A percentile compares a stretch with the other conserved stretches of the same genome.
These are phyloP conservation scores for Scopulariopsis brevicaulis DNA, from an alignment of 2,329 filamentous ascomycete genomes.

Conservation along the genomic window DNA sequence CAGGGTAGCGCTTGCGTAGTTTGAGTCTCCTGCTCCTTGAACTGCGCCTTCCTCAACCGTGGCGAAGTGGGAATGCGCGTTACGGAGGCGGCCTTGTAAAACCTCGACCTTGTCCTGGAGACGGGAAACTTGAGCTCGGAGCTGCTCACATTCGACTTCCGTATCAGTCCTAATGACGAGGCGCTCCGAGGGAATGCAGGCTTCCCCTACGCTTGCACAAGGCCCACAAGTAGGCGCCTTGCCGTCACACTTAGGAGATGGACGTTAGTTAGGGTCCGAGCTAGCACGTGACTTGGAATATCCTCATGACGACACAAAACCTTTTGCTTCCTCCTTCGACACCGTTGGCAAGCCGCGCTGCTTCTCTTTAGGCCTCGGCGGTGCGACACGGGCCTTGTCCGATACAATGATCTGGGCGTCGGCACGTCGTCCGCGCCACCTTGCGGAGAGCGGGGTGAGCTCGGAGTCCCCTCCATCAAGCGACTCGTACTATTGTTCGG, in stretches of 20 bases:
- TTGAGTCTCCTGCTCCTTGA: neutral
- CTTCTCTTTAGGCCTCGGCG: neutral
- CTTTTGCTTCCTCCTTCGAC: neutral
- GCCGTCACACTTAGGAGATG: neutral
- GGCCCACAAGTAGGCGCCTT: neutral
- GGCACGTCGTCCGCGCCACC: neutral
- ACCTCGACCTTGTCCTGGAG: neutral
- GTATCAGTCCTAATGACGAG: neutral
- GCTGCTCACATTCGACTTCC: neutral
- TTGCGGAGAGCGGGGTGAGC: neutral
- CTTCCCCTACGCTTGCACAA: neutral
- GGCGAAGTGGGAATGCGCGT: neutral
- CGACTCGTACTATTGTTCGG: neutral
- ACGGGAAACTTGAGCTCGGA: neutral
- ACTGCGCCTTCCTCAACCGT: neutral
- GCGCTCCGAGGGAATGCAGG: neutral
- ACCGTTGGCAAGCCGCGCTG: neutral
- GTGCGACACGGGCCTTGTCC: neutral
- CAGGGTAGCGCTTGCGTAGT: neutral
- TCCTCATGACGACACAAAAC: neutral
- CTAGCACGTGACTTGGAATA: neutral
- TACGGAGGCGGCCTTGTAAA: neutral
- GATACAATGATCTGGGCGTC: neutral
- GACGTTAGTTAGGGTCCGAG: neutral
- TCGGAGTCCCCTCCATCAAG: neutral